These are phyloP conservation scores for Meripilus lineatus DNA, from an alignment of 1,284 basidiomycete species.

Conservation along the genomic window DNA sequence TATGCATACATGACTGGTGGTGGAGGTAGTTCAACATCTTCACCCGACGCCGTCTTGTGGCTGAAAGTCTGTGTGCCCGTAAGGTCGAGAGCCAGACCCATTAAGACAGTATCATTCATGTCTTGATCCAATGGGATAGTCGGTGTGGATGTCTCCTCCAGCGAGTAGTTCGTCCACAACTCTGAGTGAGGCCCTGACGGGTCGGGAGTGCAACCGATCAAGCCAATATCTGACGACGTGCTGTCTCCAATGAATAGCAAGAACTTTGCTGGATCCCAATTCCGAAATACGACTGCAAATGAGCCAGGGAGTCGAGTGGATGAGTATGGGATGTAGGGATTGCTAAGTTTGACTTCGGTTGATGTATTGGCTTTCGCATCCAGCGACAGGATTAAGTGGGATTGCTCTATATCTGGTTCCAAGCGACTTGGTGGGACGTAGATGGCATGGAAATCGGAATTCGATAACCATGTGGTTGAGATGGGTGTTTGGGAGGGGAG, in stretches of 20 bases:
- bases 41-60: conserved; percentile 40
- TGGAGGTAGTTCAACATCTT: conserved; percentile 43
- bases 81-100: conserved; percentile 68
- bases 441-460: conserved; percentile 65
- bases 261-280: conserved; percentile 61
- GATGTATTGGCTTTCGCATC: conserved; percentile 53
- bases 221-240: conserved; percentile 72
- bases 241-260: conserved; percentile 70
- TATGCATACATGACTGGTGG: conserved; percentile 74
- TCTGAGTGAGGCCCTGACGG: conserved; percentile 27
- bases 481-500: conserved; percentile 46
- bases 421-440: conserved; percentile 48
- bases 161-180: conserved; percentile 64
- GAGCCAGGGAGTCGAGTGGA: conserved; percentile 49
- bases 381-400: conserved; percentile 58
- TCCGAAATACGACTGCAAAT: conserved; percentile 51
- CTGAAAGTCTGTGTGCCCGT: conserved; percentile 44
- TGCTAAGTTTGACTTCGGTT: conserved; percentile 43
- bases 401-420: conserved; percentile 43
- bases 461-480: conserved; percentile 68
- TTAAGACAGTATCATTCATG: conserved; percentile 65
- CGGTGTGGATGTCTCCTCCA: conserved; percentile 71
- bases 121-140: conserved; percentile 68
- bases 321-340: conserved; percentile 51
- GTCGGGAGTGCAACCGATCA: conserved; percentile 49